Conservation (phyloP, 75 land plant species). For the Azolla pinnata region DNA sequence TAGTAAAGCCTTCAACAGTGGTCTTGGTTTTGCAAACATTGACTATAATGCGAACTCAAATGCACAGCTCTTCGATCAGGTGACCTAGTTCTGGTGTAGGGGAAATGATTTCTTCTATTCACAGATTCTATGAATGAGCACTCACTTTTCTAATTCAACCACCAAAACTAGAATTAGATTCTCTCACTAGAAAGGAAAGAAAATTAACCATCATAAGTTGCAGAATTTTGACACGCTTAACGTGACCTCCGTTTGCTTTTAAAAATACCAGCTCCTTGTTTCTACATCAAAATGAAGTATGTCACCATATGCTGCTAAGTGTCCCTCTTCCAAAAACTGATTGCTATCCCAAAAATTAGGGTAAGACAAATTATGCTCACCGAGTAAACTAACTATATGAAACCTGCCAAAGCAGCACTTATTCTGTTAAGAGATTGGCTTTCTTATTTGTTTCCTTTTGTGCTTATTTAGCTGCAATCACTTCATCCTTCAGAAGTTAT, state of each 20-base stretch:
- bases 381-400: no score
- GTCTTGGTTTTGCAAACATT: conserved; percentile 48
- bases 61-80: conserved; percentile 59
- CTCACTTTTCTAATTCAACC: background rate
- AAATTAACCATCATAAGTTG: background rate
- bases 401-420: no score
- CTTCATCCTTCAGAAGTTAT: conserved; percentile 50
- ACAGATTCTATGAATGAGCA: background rate
- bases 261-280: no score
- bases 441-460: background rate
- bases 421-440: no score
- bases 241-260: no score
- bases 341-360: no score
- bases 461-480: conserved; percentile 43
- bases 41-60: conserved; percentile 48
- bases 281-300: no score
- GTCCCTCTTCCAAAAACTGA: background rate
- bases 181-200: background rate
- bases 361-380: no score
- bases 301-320: background rate
- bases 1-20: conserved; percentile 82
- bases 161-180: background rate
- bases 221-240: background rate
- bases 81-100: no score
- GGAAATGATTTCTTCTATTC: background rate